Percentiles rank a stretch among this genome's conserved stretches.
These are phyloP conservation scores for Sequoiadendron giganteum DNA, from an alignment of 75 land plant genomes.

Conservation along the genomic window DNA sequence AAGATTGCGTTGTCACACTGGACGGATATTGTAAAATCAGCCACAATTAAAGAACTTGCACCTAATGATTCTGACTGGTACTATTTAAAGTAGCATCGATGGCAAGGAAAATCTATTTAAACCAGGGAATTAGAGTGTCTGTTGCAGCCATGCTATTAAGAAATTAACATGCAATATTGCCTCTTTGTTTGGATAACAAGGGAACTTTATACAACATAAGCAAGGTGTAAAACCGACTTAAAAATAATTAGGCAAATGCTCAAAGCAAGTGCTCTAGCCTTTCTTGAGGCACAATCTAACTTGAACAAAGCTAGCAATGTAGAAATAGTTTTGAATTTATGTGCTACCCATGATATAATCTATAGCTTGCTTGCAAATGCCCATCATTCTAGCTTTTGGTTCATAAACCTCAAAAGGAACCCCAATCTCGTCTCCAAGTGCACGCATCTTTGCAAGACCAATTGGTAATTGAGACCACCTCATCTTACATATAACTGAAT, in stretches of 20 bases:
- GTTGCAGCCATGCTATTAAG: too few species aligned
- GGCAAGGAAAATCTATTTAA: too few species aligned
- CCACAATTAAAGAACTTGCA: slow-evolving; percentile 56
- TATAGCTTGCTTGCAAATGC: slow-evolving; percentile 86
- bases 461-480: too few species aligned
- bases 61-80: slow-evolving; percentile 81
- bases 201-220: too few species aligned
- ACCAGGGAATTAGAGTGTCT: too few species aligned
- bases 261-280: background rate
- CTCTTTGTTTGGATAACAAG: too few species aligned
- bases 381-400: slow-evolving; percentile 90
- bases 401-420: slow-evolving; percentile 47
- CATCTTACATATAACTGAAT: too few species aligned
- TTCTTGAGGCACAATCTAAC: background rate
- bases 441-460: slow-evolving; percentile 51
- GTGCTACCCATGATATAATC: slow-evolving; percentile 61
- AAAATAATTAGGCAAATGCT: background rate
- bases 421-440: slow-evolving; percentile 39
- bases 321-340: slow-evolving; percentile 7
- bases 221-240: background rate
- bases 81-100: slow-evolving; percentile 73
- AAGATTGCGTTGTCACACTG: slow-evolving; percentile 77
- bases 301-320: background rate
- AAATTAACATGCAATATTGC: too few species aligned
- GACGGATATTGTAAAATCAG: slow-evolving; percentile 70